These are phyloP conservation scores for Solanum clarkiae DNA, from an alignment of 257 asterid genomes.

Conservation along the genomic window DNA sequence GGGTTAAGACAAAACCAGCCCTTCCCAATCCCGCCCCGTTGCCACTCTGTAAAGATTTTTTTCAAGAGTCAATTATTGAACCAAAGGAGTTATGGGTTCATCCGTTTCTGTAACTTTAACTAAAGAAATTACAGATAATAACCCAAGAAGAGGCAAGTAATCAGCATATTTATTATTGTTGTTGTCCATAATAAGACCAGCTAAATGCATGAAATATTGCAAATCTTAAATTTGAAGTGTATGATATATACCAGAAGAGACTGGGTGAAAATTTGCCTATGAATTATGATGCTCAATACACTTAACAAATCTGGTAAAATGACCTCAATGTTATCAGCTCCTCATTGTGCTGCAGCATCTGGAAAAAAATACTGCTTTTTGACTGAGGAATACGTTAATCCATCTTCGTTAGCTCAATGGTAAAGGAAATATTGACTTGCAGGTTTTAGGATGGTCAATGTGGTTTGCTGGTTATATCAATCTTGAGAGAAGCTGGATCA, in stretches of 20 bases:
- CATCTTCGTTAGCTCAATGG: background rate
- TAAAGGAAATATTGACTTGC: conserved; percentile 3
- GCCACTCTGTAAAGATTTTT: background rate
- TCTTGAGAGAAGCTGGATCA: conserved; percentile 64
- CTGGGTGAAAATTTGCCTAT: background rate
- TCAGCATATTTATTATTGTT: background rate
- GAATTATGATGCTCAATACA: background rate
- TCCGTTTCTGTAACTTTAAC: background rate
- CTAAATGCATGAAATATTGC: background rate
- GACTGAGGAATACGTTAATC: background rate
- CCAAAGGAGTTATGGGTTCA: background rate
- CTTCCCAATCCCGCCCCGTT: no score
- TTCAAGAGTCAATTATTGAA: background rate
- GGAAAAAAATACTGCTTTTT: background rate
- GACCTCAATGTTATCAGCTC: background rate
- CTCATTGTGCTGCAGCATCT: background rate
- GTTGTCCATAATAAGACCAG: background rate
- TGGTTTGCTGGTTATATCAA: conserved; percentile 61
- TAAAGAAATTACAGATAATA: background rate
- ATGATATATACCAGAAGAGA: background rate
- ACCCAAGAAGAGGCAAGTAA: background rate
- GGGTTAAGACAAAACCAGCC: no score
- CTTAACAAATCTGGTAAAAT: background rate
- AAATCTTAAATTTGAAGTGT: background rate
- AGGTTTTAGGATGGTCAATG: conserved; percentile 89